phyloP scores from a whole-genome alignment of 768 basidiomycete genomes.

The Boletus subparvulus region DNA sequence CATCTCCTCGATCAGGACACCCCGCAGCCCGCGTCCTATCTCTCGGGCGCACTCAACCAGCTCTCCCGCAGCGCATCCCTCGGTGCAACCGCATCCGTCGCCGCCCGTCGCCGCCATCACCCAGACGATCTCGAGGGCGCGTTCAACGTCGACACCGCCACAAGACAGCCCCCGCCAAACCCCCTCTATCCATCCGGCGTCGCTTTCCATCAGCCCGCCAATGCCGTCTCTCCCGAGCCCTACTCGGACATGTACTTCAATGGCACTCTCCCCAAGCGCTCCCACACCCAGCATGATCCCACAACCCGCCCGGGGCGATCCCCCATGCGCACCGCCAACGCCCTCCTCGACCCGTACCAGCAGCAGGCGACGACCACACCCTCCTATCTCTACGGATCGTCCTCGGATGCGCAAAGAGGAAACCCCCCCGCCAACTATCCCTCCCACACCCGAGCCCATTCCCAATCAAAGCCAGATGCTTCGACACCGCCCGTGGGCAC shows the following conservation, averaged over 20 bases:
- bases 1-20: constrained; percentile 70
- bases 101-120: constrained; percentile 61
- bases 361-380: constrained; percentile 56
- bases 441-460: constrained; percentile 56
- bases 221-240: constrained; percentile 45
- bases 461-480: constrained; percentile 53
- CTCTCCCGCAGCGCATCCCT: constrained; percentile 70
- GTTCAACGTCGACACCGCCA: constrained; percentile 36
- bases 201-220: constrained; percentile 45
- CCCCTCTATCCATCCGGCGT: constrained; percentile 61
- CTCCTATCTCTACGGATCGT: constrained; percentile 44
- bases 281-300: constrained; percentile 54
- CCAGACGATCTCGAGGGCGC: constrained; percentile 66
- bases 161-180: constrained; percentile 35
- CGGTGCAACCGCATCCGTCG: constrained; percentile 44
- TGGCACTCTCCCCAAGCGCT: constrained; percentile 53
- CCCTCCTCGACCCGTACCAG: constrained; percentile 68
- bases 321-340: constrained; percentile 56
- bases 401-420: constrained; percentile 41
- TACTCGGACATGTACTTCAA: constrained; percentile 65
- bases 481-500: constrained; percentile 48
- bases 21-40: constrained; percentile 48
- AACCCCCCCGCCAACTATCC: constrained; percentile 46
- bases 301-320: constrained; percentile 55
- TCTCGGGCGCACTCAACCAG: constrained; percentile 50